These are phyloP conservation scores for Fusarium tuaranense DNA, from an alignment of 2,329 filamentous ascomycete genomes.

Conservation along the genomic window DNA sequence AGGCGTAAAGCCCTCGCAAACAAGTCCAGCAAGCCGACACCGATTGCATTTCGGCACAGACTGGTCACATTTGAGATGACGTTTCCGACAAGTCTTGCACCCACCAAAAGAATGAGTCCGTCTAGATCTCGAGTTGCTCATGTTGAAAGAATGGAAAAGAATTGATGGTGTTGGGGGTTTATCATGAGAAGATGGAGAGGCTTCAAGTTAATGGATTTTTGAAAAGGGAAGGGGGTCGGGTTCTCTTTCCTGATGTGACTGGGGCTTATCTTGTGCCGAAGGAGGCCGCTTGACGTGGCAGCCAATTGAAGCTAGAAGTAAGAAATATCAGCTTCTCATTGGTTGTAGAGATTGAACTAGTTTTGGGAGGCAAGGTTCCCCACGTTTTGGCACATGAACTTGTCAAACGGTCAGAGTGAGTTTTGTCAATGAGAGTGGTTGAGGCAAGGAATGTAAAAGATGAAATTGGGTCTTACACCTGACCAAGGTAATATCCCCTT, in stretches of 20 bases:
- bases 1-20: constrained; percentile 35
- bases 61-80: constrained; percentile 40
- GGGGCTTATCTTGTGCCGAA: constrained; percentile 23
- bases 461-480: background rate
- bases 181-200: background rate
- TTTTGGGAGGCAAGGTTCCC: constrained; percentile 7
- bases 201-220: constrained; percentile 18
- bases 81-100: constrained; percentile 39
- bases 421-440: background rate
- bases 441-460: background rate
- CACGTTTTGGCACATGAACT: constrained; percentile 6
- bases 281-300: constrained; percentile 2
- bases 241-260: constrained; percentile 14
- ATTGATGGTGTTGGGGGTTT: background rate
- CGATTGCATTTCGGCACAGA: constrained; percentile 29
- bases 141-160: constrained; percentile 2
- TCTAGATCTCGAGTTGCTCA: constrained; percentile 28
- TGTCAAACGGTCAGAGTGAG: background rate
- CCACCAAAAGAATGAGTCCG: constrained; percentile 39
- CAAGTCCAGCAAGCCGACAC: constrained; percentile 28
- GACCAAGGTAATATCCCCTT: background rate
- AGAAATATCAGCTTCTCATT: background rate
- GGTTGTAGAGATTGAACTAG: background rate
- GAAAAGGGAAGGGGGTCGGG: constrained; percentile 29
- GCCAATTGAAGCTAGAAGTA: background rate